Evolutionary conservation across 176 grass and related monocot genomes (phyloP).

Genomic region (Aegilops speltoides): DNA sequence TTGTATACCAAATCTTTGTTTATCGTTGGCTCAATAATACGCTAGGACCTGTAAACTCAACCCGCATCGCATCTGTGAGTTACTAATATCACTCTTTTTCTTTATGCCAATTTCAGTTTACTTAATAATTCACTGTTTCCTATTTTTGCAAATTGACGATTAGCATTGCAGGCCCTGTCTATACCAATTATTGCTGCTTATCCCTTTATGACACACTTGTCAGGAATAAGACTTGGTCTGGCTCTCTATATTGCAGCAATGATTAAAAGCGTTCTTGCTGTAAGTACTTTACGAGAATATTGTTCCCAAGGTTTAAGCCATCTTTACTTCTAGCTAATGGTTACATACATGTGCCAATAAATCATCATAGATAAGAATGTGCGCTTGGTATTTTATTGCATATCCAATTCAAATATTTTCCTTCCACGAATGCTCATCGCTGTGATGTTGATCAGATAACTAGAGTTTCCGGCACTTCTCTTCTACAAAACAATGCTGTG

Average conservation of each 20-base stretch:
- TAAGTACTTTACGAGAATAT: conserved; percentile 31
- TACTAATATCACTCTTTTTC: not conserved
- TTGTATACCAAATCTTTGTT: conserved; percentile 72
- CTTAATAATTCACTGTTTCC: not conserved
- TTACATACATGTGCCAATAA: not conserved
- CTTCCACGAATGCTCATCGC: conserved; percentile 11
- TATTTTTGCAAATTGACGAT: conserved; percentile 15
- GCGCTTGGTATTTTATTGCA: not conserved
- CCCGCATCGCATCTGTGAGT: conserved; percentile 58
- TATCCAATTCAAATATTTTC: not conserved
- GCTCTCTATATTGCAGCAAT: conserved; percentile 62
- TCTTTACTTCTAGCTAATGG: not conserved
- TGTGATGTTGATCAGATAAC: conserved; percentile 45
- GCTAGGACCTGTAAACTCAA: conserved; percentile 52
- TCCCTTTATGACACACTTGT: conserved; percentile 40
- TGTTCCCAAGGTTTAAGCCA: not conserved
- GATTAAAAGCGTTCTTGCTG: conserved; percentile 62
- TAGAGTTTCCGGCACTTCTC: conserved; percentile 56
- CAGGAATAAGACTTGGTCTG: conserved; percentile 49
- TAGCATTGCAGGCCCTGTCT: conserved; percentile 36
- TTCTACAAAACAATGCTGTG: conserved; percentile 84
- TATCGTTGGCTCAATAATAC: conserved; percentile 54
- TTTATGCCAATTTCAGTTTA: not conserved
- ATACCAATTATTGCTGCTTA: conserved; percentile 15
- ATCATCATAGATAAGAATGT: not conserved